Evolutionary conservation across 805 yeast genomes (phyloP), one percentile per base, ranked within the genome.

Genomic region (Helenozyma baotianmanensis): DNA sequence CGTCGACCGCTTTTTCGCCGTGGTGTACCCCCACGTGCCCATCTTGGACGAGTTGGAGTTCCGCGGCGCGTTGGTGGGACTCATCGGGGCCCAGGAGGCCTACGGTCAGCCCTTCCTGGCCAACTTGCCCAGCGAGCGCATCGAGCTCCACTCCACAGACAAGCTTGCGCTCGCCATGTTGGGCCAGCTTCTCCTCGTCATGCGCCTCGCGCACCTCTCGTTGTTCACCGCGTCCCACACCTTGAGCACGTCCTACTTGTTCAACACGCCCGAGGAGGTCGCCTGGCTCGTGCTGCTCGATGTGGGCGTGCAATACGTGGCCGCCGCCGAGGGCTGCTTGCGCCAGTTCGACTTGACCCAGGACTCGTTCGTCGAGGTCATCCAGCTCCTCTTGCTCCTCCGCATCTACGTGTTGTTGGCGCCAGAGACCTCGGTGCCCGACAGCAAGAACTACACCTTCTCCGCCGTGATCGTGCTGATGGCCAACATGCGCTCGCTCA

Each of bases 1-100:
- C 30, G 58, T 81, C 18, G 76, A 78, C 38, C 60, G 78, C 41
- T 82, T 74, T 42, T 82, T 82, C 6, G 26, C 29, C 11, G 24
- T 22, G 6, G 33, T 33, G 5, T 32, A 31, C 23, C 23, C 30
- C 30, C 44, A 56, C 27, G 33, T 37, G 15, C 60, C 64, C 9
- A 50, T 56, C 6, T 60, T 54, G 5, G 60, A 54, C 33, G 55
- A 54, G 31, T 19, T 25, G 6, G 45, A 35, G 7, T 45, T 54
- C 25, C 42, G 38, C 19, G 37, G 28, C 1, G 28, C 39, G 9
- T 10, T 53, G 16, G 25, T 35, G 12, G 35, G 25, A 16, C 30
- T 53, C 12, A 26, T 52, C 6, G 53, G 50, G 4, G 30, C 33
- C 9, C 30, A 29, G 9, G n/a, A 21, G 14, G 24, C 25, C n/a